Evolutionary conservation across 129 eudicot genomes (phyloP).

Genomic region (Centaurea solstitialis): DNA sequence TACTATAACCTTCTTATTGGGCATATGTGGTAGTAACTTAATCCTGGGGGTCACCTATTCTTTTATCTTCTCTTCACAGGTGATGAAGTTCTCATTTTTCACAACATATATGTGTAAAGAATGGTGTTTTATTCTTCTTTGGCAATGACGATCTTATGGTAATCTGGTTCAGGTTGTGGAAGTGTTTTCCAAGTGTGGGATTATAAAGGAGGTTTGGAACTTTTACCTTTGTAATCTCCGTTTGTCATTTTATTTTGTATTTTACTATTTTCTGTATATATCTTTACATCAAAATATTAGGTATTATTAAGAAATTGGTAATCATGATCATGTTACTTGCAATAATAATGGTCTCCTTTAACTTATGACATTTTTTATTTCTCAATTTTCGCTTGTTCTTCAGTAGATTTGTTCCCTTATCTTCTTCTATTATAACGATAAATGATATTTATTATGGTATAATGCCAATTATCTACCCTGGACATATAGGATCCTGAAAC

Average conservation of each 20-base stretch:
- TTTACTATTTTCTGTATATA: neutral
- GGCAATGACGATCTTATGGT: constrained; percentile 26
- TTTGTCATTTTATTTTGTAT: neutral
- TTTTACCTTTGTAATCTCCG: constrained; percentile 2
- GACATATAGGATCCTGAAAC: constrained; percentile 87
- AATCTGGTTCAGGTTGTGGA: constrained; percentile 73
- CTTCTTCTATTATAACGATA: neutral
- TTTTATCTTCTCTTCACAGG: neutral
- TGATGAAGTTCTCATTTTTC: constrained; percentile 1
- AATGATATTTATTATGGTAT: constrained; percentile 5
- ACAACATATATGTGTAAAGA: constrained; percentile 4
- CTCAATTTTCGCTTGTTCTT: neutral
- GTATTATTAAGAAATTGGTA: neutral
- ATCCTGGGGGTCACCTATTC: constrained; percentile 1
- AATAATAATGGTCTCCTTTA: neutral
- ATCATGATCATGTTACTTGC: neutral
- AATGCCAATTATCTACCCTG: neutral
- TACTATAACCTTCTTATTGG: neutral
- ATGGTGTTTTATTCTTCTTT: neutral
- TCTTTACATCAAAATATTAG: neutral
- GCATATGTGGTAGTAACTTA: constrained; percentile 4
- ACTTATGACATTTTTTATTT: neutral
- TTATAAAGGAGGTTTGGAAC: constrained; percentile 81
- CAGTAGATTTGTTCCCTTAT: neutral
- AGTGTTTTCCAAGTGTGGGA: constrained; percentile 93